Evolutionary conservation across 2,329 filamentous ascomycete genomes (phyloP), one percentile per base, ranked within the genome.

Genomic region (Phaeophleospora eucalypticola): DNA sequence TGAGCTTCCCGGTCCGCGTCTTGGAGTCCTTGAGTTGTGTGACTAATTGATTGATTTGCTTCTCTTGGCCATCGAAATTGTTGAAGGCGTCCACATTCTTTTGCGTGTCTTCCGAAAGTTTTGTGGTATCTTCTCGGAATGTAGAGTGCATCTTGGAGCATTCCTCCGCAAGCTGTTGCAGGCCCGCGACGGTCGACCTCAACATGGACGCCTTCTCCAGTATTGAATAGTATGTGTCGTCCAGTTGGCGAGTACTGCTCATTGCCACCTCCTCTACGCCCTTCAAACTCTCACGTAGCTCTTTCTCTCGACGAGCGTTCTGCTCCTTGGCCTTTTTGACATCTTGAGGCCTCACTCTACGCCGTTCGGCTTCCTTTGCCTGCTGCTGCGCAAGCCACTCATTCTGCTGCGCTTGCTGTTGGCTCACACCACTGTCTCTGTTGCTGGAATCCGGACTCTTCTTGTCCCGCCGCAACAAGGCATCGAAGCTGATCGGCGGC

Each of bases 201-300:
- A 90, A 71, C 1, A 75, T 66, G 41, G 76, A 77, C 40, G 86
- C 75, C 60, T 84, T 87, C 62, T 87, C 82, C 21, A 89, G 72
- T 8, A 89, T 78, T 0, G 80, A 79, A 54, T 86, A 86, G 68
- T 89, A 90, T 2, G 83, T 83, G 48, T 85, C 80, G 63, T 90
- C 86, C 35, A 91, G 78, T 27, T 78, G 78, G 50, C 77, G 75
- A 14, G 82, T 86, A 18, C 45, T 80, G 75, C 17, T 84, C 84
- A 63, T 82, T 76, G 24, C 75, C 69, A 56, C 76, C 76, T 64
- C 62, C 44, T 65, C 62, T 9, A 89, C 72, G 40, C 54, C 56
- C 42, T 70, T 66, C 8, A 76, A 59, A 17, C 68, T 66, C 16
- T 58, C 48, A 4, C 66, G 64, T 7, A 75, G 63, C 42, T 73